Percentiles rank a stretch among this genome's conserved stretches.
These are phyloP conservation scores for Cladosporium velox DNA, from an alignment of 2,329 filamentous ascomycete genomes.

Conservation along the genomic window DNA sequence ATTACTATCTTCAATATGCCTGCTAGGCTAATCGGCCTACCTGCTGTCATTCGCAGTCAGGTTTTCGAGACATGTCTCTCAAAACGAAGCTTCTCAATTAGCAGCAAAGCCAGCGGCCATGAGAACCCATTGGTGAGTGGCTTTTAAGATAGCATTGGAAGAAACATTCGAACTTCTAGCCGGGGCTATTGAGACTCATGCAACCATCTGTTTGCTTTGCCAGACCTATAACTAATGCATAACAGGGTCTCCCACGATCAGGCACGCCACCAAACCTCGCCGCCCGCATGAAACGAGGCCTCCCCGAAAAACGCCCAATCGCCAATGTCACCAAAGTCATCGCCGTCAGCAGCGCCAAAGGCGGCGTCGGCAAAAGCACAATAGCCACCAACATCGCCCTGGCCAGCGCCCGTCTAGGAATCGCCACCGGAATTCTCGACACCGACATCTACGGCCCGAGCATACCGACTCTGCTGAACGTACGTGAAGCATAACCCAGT, in stretches of 20 bases:
- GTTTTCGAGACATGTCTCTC: conserved; percentile 13
- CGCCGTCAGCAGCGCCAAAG: conserved; percentile 95
- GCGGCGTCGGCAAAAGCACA: conserved; percentile 96
- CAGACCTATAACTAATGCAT: not conserved
- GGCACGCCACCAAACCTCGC: conserved; percentile 66
- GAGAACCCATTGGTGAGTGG: conserved; percentile 32
- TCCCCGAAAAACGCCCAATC: conserved; percentile 80
- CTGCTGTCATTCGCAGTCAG: conserved; percentile 1
- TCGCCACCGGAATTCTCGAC: conserved; percentile 84
- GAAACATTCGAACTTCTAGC: not conserved
- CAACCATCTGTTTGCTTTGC: too few relatives aligned
- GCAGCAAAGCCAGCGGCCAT: conserved; percentile 25
- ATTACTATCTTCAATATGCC: not conserved
- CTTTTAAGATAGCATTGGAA: not conserved
- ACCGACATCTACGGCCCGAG: conserved; percentile 97
- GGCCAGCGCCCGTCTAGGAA: conserved; percentile 77
- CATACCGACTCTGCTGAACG: conserved; percentile 83
- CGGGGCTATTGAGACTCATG: not conserved
- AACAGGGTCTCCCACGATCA: conserved; percentile 78
- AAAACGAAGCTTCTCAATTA: conserved; percentile 11
- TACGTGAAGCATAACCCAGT: conserved; percentile 55
- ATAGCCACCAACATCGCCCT: conserved; percentile 91
- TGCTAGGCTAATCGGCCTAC: not conserved
- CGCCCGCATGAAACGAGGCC: conserved; percentile 68
- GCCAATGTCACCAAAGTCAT: conserved; percentile 86